Evolutionary conservation across 2,329 filamentous ascomycete genomes (phyloP).

Genomic region (Pochonia chlamydosporia): DNA sequence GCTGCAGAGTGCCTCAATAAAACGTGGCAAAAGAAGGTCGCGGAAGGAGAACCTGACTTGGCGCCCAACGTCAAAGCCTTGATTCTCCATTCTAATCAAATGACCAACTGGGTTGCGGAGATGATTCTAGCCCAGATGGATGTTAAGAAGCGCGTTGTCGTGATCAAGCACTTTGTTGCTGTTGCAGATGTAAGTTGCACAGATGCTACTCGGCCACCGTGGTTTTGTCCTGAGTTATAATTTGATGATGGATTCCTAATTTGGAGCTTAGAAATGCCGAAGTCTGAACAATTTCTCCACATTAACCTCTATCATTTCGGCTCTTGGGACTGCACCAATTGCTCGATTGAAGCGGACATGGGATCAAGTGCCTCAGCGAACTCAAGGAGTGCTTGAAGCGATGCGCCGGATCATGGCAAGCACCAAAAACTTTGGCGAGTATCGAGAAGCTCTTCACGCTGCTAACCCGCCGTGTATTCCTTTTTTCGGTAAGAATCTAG

Average conservation of each 20-base stretch:
- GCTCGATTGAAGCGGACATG: slow-evolving; percentile 90
- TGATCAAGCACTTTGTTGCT: slow-evolving; percentile 96
- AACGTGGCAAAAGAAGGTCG: slow-evolving; percentile 96
- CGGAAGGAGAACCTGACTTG: slow-evolving; percentile 73
- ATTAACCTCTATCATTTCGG: slow-evolving; percentile 94
- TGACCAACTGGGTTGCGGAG: slow-evolving; percentile 99
- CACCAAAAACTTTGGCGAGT: slow-evolving; percentile 97
- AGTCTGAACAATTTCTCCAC: slow-evolving; percentile 94
- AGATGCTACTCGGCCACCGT: too few relatives aligned
- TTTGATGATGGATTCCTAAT: slow-evolving; percentile 12
- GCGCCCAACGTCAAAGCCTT: slow-evolving; percentile 92
- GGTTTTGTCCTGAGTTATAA: too few relatives aligned
- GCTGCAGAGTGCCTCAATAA: slow-evolving; percentile 96
- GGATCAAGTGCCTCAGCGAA: slow-evolving; percentile 86
- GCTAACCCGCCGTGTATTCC: slow-evolving; percentile 96
- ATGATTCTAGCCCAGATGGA: slow-evolving; percentile 96
- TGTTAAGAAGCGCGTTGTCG: slow-evolving; percentile 90
- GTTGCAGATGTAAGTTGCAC: slow-evolving; percentile 82
- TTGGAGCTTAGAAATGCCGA: slow-evolving; percentile 72
- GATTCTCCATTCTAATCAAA: slow-evolving; percentile 95
- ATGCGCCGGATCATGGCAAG: slow-evolving; percentile 96
- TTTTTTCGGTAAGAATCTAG: slow-evolving; percentile 71
- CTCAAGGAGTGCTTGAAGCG: slow-evolving; percentile 71
- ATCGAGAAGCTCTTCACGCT: slow-evolving; percentile 84
- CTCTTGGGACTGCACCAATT: slow-evolving; percentile 88